Evolutionary conservation across 2,329 filamentous ascomycete species (phyloP), one percentile per base, ranked within the genome.

Genomic region (Didymella pomorum): DNA sequence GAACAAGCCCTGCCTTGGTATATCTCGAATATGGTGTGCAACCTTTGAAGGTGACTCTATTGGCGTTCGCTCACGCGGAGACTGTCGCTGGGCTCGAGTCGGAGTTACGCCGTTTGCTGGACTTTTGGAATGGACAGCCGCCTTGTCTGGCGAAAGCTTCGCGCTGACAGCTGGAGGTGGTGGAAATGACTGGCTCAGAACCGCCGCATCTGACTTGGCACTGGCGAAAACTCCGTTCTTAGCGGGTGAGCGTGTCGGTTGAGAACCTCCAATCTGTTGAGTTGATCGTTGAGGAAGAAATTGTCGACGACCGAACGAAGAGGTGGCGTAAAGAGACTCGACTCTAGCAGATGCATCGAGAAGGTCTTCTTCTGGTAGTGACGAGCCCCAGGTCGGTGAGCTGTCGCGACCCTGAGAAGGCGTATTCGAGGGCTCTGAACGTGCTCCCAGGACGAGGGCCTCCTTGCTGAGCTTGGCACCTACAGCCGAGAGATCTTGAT

Each of bases 1-100:
- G 35, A 76, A 78, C 1, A 79, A 57, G 20, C 71, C 63, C 16
- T 69, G 61, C 0, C 31, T 26, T 0, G 73, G 70, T 18, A 79
- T 57, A 20, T 71, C 42, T 1, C 71, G 65, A 25, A 78, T 68
- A 31, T 72, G 60, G 29, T 72, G 56, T 3, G 64, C 23, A 16
- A 68, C 33, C 29, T 65, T 65, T 2, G 50, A 58, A 0, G 70
- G 67, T 23, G 67, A 69, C 0, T 65, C 39, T n/a, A 29, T 43
- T 0, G 54, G 48, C 14, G 29, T 39, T 11, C 21, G 21, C 2
- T 26, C 60, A 23, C 47, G 21, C 5, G 48, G 28, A 26, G 48
- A 41, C 7, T 44, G 46, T 10, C 46, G 37, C 4, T 47, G 45
- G 18, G 8, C n/a, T 29, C 9, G 33, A 43, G 28, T 16, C 6